phyloP scores from a whole-genome alignment of 2,329 filamentous ascomycete genomes.

The Magnaporthiopsis rhizophila region DNA sequence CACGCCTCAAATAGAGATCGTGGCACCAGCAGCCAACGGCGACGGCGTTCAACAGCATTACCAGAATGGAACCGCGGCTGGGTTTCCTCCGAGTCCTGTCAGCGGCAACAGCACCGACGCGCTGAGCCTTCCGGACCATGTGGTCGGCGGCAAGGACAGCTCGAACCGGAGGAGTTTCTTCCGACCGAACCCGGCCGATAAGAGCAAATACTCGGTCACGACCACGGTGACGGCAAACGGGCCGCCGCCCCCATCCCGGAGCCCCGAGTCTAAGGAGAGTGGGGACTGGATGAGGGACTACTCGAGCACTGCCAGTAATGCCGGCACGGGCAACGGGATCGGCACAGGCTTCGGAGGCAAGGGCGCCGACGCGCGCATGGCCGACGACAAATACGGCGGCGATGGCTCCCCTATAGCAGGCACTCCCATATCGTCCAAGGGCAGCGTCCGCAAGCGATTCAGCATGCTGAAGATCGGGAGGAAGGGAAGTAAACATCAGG shows the following conservation, averaged over 20 bases:
- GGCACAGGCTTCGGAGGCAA: constrained; percentile 9
- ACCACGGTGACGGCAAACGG: constrained; percentile 2
- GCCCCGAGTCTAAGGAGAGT: constrained; percentile 11
- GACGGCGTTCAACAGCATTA: constrained; percentile 7
- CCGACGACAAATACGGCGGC: constrained; percentile 10
- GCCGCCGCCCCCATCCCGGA: neutral
- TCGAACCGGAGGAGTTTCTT: constrained; percentile 37
- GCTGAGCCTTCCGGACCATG: constrained; percentile 19
- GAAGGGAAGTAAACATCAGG: constrained; percentile 52
- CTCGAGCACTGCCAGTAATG: constrained; percentile 12
- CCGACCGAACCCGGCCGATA: constrained; percentile 22
- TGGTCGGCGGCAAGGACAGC: constrained; percentile 24
- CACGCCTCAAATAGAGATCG: constrained; percentile 11
- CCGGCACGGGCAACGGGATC: constrained; percentile 1
- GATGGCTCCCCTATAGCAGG: constrained; percentile 14
- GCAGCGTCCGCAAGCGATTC: constrained; percentile 67
- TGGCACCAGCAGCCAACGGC: constrained; percentile 10
- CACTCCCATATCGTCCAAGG: constrained; percentile 32
- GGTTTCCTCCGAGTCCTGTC: constrained; percentile 2
- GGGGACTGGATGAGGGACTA: constrained; percentile 24
- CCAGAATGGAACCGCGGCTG: constrained; percentile 8
- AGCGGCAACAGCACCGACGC: constrained; percentile 21
- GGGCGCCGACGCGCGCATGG: constrained; percentile 16
- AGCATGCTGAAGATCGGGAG: constrained; percentile 70
- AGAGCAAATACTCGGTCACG: constrained; percentile 3